Base-by-base conservation (phyloP, 768 basidiomycete genomes). In the Trametes gibbosa region DNA sequence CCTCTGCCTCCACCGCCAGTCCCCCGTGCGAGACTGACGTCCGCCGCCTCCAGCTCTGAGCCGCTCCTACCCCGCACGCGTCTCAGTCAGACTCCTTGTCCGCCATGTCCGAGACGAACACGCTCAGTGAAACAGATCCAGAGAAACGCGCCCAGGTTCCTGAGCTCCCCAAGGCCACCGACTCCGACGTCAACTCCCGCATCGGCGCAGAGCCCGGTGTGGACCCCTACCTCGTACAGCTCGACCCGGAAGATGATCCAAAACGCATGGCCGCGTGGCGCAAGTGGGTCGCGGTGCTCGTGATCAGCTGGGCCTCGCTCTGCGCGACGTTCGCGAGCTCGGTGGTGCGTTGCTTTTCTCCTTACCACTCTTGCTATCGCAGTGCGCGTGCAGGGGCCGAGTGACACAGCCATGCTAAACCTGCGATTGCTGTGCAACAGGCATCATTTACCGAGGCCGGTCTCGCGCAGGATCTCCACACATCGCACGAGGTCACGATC, bases 371-470 rank as follows among this genome's bases (percentile, higher is more conserved):
- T 14, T 32, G 5, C 4, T 10, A 32, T 10, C 29, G 10, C 5
- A 32, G 29, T 32, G 29, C 37, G 37, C 5, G 37, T 14, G 37
- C 4, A 17, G 17, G 13, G 37, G 6, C 6, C 13, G n/a, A n/a
- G n/a, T n/a, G n/a, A 6, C 37, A 17, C 13, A 39, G 37, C 13
- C n/a, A n/a, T n/a, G 37, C 17, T 17, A 3, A 17, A 17, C 23
- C 21, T 46, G 21, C 48, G 21, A 5, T 16, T 25, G 6, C 37
- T 16, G 6, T 10, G 12, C 3, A 37, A 16, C 27, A 86, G 86
- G 82, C 86, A 10, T 74, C 82, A 0, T 84, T 84, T 51, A 83
- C 90, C 1, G 89, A 92, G 70, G 65, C 68, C 1, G 85, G 82
- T 0, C 76, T 89, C 41, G 75, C 84, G 37, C 56, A 68, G 9